Evolutionary conservation across 345 rosid species (phyloP).

Genomic region (Lumnitzera littorea): DNA sequence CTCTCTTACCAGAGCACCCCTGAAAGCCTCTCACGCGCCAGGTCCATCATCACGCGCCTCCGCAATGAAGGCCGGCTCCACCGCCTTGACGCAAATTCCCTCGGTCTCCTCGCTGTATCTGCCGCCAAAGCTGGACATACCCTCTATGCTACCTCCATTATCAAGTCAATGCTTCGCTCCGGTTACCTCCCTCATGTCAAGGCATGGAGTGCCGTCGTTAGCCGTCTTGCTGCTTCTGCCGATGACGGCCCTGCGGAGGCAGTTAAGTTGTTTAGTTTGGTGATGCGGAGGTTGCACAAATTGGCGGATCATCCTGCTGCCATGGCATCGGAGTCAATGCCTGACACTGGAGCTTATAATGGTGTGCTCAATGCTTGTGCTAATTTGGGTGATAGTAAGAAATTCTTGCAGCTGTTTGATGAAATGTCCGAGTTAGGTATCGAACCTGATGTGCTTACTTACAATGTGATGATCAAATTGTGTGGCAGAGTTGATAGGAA

Average conservation of each 20-base stretch:
- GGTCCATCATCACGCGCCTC: constrained; percentile 86
- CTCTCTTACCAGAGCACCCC: constrained; percentile 57
- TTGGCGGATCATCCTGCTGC: constrained; percentile 29
- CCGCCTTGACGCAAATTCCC: constrained; percentile 87
- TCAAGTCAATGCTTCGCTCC: constrained; percentile 88
- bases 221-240: constrained; percentile 54
- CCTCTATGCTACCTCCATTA: constrained; percentile 58
- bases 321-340: constrained; percentile 48
- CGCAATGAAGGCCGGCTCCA: constrained; percentile 79
- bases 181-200: constrained; percentile 88
- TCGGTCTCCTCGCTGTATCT: constrained; percentile 77
- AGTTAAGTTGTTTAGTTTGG: constrained; percentile 43
- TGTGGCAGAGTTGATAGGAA: constrained; percentile 68
- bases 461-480: constrained; percentile 76
- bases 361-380: constrained; percentile 85
- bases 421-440: constrained; percentile 58
- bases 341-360: constrained; percentile 80
- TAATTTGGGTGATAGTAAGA: constrained; percentile 53
- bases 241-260: constrained; percentile 67
- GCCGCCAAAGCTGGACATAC: constrained; percentile 73
- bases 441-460: constrained; percentile 68
- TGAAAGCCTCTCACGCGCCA: constrained; percentile 64
- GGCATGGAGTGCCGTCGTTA: constrained; percentile 83
- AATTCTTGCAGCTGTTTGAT: constrained; percentile 55
- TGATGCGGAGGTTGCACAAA: constrained; percentile 42